Evolutionary conservation across 2,329 filamentous ascomycete genomes (phyloP).

Genomic region (Corniculantispora saksenae): DNA sequence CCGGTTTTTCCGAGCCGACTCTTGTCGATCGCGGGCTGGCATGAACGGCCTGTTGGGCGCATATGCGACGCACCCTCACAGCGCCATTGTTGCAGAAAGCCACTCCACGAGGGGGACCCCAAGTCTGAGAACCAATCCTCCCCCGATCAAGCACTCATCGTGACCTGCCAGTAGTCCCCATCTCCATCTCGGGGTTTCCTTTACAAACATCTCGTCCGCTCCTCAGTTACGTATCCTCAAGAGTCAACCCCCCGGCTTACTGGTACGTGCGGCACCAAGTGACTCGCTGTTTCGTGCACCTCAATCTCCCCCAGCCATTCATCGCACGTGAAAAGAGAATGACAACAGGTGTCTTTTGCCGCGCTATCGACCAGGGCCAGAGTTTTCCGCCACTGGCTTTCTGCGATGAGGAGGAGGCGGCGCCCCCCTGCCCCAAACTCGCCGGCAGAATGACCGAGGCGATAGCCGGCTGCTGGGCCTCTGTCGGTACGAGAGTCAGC

Average conservation of each 20-base stretch:
- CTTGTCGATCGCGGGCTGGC: neutral
- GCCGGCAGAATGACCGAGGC: slow-evolving; percentile 5
- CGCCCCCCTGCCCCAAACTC: neutral
- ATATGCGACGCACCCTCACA: neutral
- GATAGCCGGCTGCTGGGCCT: neutral
- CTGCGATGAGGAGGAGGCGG: neutral
- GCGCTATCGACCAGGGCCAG: neutral
- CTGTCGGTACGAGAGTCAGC: neutral
- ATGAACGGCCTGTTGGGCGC: neutral
- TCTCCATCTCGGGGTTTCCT: no score
- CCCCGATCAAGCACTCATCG: no score
- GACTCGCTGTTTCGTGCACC: neutral
- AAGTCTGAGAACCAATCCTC: no score
- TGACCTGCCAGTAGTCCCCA: no score
- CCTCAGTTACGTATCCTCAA: no score
- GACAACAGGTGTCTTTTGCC: neutral
- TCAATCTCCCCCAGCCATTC: neutral
- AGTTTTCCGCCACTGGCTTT: neutral
- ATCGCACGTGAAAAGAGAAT: neutral
- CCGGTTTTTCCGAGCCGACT: neutral
- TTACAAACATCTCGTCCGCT: no score
- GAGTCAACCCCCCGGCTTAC: neutral
- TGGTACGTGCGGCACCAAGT: slow-evolving; percentile 3
- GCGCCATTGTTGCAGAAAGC: no score
- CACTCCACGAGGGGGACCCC: no score